phyloP scores from a whole-genome alignment of 306 rosid species.

The Luffa acutangula region DNA sequence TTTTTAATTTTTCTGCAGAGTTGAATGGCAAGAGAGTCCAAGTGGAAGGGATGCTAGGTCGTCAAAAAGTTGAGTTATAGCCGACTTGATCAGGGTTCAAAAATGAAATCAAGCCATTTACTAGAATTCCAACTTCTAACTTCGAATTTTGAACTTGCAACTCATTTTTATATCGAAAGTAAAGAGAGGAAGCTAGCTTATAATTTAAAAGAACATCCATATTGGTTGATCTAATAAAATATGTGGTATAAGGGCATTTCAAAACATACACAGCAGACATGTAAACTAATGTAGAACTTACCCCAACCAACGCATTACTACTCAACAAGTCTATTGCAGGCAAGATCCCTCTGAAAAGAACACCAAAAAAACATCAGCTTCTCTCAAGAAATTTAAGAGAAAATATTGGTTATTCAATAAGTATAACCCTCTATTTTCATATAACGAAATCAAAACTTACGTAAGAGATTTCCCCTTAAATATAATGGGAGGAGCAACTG shows the following conservation, averaged over 20 bases:
- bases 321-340: slow-evolving; percentile 60
- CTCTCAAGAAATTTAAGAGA: neutral
- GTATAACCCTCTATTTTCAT: neutral
- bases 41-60: neutral
- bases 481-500: slow-evolving; percentile 84
- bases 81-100: neutral
- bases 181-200: neutral
- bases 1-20: neutral
- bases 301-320: slow-evolving; percentile 43
- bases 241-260: neutral
- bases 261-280: neutral
- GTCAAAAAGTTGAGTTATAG: neutral
- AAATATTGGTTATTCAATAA: neutral
- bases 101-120: neutral
- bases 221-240: neutral
- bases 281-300: slow-evolving; percentile 21
- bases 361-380: slow-evolving; percentile 23
- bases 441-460: slow-evolving; percentile 33
- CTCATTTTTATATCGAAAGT: neutral
- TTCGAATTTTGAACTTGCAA: neutral
- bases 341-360: slow-evolving; percentile 67
- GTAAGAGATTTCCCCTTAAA: slow-evolving; percentile 77
- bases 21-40: neutral
- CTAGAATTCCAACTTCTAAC: neutral
- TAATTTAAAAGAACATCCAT: neutral